Base-by-base conservation (phyloP, 2,329 filamentous ascomycete genomes). In the Claviceps pusilla region DNA sequence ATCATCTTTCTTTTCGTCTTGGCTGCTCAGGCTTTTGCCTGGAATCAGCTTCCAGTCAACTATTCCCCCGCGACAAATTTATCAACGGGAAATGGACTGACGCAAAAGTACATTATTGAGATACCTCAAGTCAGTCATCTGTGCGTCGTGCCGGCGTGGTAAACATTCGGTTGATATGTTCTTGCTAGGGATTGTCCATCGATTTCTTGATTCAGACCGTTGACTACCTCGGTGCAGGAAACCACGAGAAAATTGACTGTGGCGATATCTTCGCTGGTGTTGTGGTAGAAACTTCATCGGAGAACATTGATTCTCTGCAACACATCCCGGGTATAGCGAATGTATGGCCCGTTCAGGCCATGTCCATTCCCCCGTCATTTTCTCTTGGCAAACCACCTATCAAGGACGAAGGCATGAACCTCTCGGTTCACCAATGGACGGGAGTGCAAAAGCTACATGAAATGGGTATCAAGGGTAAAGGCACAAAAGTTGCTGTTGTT, bases 381-480 rank as follows among this genome's bases (percentile, higher is more conserved):
- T 10, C 49, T 19, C 43, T 48, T 10, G 16, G 39, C 3, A 31
- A 28, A 35, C 14, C 54, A 24, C 29, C 46, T 53, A 29, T 41
- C 47, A 41, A 53, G 35, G 35, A 53, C 4, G 46, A 46, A 69
- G 68, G 48, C 69, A 69, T 66, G n/a, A 69, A 71, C 47, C 39
- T 48, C 19, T 50, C 55, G n/a, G 52, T 52, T 37, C 62, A 64
- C 41, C 54, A 42, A 16, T 67, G 66, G 62, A 72, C 70, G 4
- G 68, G 69, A 3, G 70, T 72, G 1, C 65, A 70, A 28, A 65
- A 61, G 52, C 63, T 72, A 2, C 70, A 72, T 45, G 60, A 61
- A 19, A 58, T 60, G n/a, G 70, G 70, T 2, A 65, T 71, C 16
- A 59, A 64, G 9, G 70, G 70, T 3, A 66, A 66, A 47, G 69